Base-by-base conservation (phyloP, 305 asterid genomes). In the Fraxinus velutina region DNA sequence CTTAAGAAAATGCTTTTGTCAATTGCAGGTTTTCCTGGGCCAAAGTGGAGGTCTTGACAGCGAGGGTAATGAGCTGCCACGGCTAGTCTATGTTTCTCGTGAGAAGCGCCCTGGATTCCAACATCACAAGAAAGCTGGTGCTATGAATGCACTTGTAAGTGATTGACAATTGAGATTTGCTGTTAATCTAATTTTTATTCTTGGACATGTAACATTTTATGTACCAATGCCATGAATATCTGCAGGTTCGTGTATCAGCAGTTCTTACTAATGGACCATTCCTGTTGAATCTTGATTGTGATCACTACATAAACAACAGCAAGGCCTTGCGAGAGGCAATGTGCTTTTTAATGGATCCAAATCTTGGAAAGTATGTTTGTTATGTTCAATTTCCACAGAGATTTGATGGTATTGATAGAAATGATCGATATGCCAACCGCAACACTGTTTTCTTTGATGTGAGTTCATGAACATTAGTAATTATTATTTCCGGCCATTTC, bases 61-160 rank as follows among this genome's bases (percentile, higher is more conserved):
- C 55, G 90, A 86, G 66, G 93, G 92, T 73, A 89, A 89, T 83
- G 87, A 86, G 78, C 86, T 92, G 66, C 97, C 95, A 2, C 89
- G 93, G 64, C 79, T 92, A 24, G 93, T 92, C 97, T 94, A 94
- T 89, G 98, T 94, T 85, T 94, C 98, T 83, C 97, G 97, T 87
- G 98, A 94, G 89, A 94, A 94, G 82, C 97, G 97, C 73, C 98
- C 97, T 7, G 98, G 98, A 84, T 94, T 93, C 85, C 98, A 94
- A 83, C 98, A 94, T 91, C 98, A 94, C 92, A 94, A 94, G 94
- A 94, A 94, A 92, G 98, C 98, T 29, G 98, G 98, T 84, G 95
- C 98, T 75, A 93, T 94, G 98, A 94, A 94, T 91, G 96, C 98
- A 42, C 87, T 89, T 78, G 90, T 89, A 79, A 87, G 88, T 82